phyloP scores from a whole-genome alignment of 495 filamentous ascomycete genomes.

The Penicillium verhagenii region DNA sequence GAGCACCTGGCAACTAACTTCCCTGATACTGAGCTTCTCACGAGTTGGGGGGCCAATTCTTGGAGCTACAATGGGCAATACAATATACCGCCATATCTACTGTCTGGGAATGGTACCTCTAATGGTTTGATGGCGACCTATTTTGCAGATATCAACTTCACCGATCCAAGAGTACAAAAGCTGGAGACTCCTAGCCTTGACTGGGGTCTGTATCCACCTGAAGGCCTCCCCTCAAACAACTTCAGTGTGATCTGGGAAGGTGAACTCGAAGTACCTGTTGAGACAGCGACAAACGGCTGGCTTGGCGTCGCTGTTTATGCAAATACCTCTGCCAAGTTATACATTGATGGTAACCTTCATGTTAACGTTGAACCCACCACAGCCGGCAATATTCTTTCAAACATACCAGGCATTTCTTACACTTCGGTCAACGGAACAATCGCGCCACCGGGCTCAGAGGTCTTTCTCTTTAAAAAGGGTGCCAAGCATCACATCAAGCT shows the following conservation, averaged over 20 bases:
- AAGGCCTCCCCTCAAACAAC: constrained; percentile 40
- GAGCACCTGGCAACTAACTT: constrained; percentile 22
- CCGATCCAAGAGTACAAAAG: constrained; percentile 22
- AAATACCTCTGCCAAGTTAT: constrained; percentile 37
- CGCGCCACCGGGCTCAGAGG: constrained; percentile 31
- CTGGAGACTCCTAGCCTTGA: constrained; percentile 38
- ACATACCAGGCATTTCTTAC: constrained; percentile 32
- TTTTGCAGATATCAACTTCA: constrained; percentile 37
- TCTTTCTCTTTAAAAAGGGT: constrained; percentile 36
- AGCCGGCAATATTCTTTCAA: constrained; percentile 18
- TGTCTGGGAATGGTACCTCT: constrained; percentile 30
- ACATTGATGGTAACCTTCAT: constrained; percentile 29
- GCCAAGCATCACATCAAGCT: constrained; percentile 37
- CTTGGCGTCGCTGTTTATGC: constrained; percentile 36
- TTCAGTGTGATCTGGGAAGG: constrained; percentile 46
- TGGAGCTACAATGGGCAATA: constrained; percentile 45
- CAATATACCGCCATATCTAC: constrained; percentile 38
- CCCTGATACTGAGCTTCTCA: constrained; percentile 28
- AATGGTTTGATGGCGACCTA: constrained; percentile 41
- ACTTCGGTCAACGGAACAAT: constrained; percentile 27
- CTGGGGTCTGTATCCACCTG: constrained; percentile 42
- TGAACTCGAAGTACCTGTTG: constrained; percentile 32
- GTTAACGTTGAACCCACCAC: not conserved
- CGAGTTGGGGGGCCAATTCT: constrained; percentile 42
- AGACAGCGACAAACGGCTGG: constrained; percentile 26